Percentiles rank a stretch among this genome's conserved stretches.
Evolutionary conservation across 257 asterid species (phyloP).

Genomic region (Nicotiana otophora): DNA sequence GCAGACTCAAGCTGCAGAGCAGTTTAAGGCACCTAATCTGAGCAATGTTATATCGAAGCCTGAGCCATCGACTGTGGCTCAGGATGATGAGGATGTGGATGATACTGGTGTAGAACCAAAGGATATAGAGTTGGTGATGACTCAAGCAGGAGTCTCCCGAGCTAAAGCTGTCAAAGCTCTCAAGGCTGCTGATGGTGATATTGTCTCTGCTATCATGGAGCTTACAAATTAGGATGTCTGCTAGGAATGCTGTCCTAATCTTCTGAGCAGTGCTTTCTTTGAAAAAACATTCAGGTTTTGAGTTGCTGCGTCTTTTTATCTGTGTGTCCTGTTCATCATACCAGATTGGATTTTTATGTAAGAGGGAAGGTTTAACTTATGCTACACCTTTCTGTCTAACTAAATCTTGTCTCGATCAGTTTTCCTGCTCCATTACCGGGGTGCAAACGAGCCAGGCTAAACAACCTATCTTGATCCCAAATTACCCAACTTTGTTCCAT

Average conservation of each 20-base stretch:
- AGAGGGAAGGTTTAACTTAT: not conserved
- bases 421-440: not conserved
- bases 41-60: slow-evolving; percentile 29
- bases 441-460: not conserved
- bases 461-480: not conserved
- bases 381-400: not conserved
- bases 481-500: not conserved
- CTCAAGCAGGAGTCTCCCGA: slow-evolving; percentile 47
- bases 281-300: not conserved
- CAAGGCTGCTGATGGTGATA: slow-evolving; percentile 49
- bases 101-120: slow-evolving; percentile 57
- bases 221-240: slow-evolving; percentile 37
- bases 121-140: slow-evolving; percentile 63
- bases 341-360: slow-evolving; percentile 10
- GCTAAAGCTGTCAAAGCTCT: slow-evolving; percentile 45
- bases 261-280: not conserved
- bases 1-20: slow-evolving; percentile 65
- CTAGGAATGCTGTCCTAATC: not conserved
- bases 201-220: slow-evolving; percentile 64
- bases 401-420: not conserved
- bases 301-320: not conserved
- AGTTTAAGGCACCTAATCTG: slow-evolving; percentile 43
- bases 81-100: slow-evolving; percentile 65
- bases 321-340: not conserved
- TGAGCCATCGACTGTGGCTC: slow-evolving; percentile 27